phyloP scores from a whole-genome alignment of 139 green algal genomes.

The Micromonas commoda region DNA sequence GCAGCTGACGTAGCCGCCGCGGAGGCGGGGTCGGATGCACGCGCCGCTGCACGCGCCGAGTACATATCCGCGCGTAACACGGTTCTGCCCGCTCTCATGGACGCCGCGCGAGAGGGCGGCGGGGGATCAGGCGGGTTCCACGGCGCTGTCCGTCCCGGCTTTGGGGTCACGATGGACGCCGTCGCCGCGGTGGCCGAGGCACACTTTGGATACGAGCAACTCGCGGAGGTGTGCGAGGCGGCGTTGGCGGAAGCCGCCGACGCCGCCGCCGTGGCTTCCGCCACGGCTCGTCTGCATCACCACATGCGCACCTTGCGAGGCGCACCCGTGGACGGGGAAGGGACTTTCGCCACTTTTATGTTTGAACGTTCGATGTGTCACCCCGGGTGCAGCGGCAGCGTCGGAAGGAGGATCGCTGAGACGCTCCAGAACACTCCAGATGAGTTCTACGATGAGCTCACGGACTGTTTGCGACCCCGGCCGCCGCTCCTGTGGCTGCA shows the following conservation, averaged over 20 bases:
- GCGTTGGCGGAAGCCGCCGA: background rate
- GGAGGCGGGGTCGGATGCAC: background rate
- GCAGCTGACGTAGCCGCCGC: background rate
- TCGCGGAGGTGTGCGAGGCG: conserved; percentile 1
- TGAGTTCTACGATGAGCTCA: conserved; percentile 6
- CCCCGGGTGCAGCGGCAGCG: background rate
- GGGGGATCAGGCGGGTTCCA: background rate
- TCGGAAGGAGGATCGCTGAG: background rate
- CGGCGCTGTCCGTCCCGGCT: background rate
- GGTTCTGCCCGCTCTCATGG: background rate
- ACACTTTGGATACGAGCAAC: conserved; percentile 20
- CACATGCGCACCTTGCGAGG: conserved; percentile 19
- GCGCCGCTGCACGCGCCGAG: background rate
- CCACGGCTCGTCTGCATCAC: background rate
- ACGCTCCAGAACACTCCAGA: background rate
- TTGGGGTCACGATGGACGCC: background rate
- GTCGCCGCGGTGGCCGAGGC: conserved; percentile 11
- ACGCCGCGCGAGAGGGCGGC: background rate
- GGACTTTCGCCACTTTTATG: conserved; percentile 1
- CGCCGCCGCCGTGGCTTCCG: background rate
- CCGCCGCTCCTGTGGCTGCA: conserved; percentile 1
- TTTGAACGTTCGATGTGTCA: background rate
- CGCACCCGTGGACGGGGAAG: background rate
- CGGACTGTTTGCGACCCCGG: background rate
- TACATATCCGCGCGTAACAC: background rate